Percentiles rank a stretch among this genome's conserved stretches.
Conservation (phyloP, 805 yeast genomes). For the Candida palmyrensis region DNA sequence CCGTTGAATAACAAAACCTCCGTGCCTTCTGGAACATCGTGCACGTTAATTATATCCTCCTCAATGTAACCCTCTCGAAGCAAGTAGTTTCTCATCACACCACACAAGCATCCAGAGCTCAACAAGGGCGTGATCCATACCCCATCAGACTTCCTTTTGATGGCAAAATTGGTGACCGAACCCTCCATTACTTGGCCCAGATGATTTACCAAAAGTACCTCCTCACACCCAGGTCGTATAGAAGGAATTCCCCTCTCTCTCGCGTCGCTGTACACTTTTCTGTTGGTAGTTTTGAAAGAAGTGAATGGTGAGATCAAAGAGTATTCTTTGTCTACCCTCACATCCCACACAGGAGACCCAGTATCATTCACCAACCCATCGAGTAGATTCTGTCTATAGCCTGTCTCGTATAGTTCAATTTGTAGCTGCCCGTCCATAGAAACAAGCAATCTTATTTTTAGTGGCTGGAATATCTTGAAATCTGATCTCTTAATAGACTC, state of each 20-base stretch:
- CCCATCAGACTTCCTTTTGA: conserved; percentile 36
- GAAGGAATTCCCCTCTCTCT: conserved; percentile 45
- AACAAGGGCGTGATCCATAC: conserved; percentile 81
- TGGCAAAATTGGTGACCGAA: conserved; percentile 74
- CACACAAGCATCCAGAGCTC: conserved; percentile 77
- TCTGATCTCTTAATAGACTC: conserved; percentile 21
- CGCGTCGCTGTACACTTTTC: conserved; percentile 61
- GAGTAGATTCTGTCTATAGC: conserved; percentile 20
- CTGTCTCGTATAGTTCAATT: conserved; percentile 29
- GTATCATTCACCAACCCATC: conserved; percentile 18
- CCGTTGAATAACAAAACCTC: conserved; percentile 75
- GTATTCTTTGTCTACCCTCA: conserved; percentile 54
- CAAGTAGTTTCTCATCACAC: conserved; percentile 68
- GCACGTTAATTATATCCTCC: conserved; percentile 46
- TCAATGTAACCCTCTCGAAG: conserved; percentile 46
- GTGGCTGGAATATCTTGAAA: conserved; percentile 17
- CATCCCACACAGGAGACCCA: conserved; percentile 41
- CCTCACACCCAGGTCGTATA: conserved; percentile 50
- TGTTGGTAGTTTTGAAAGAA: conserved; percentile 77
- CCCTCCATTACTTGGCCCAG: conserved; percentile 70
- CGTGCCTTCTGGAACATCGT: conserved; percentile 58
- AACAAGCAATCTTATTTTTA: conserved; percentile 29
- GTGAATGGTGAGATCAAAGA: conserved; percentile 68
- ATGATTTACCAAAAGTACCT: conserved; percentile 55
- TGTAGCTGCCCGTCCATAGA: conserved; percentile 22